Evolutionary conservation across 140 eudicot genomes (phyloP).

Genomic region (Senecio squalidus): DNA sequence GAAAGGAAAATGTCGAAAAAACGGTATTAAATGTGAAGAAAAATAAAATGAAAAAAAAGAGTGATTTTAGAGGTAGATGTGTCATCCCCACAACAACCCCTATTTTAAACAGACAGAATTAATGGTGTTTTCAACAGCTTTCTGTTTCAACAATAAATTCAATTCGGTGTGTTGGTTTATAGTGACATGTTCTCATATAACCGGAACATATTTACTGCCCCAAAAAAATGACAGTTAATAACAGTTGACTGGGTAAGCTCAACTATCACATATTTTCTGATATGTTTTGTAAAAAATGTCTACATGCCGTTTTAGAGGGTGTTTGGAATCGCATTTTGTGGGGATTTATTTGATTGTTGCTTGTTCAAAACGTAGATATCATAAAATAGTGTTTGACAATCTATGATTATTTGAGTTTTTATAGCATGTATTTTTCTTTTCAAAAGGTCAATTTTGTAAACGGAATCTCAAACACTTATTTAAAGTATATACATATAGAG

Average conservation of each 20-base stretch:
- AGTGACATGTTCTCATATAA: not conserved
- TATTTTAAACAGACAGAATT: conserved; percentile 16
- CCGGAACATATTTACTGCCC: not conserved
- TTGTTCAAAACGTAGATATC: not conserved
- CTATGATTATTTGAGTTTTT: no score
- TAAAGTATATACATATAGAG: not conserved
- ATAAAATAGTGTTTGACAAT: not conserved
- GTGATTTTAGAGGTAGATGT: not conserved
- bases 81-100: conserved; percentile 18
- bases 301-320: no score
- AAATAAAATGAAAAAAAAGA: not conserved
- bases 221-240: no score
- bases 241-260: not conserved
- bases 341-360: no score
- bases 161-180: not conserved
- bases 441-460: no score
- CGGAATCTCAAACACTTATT: not conserved
- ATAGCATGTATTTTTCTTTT: no score
- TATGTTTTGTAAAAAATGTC: no score
- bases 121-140: conserved; percentile 18
- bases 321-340: no score
- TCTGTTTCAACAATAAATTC: conserved; percentile 13
- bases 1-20: conserved; percentile 25
- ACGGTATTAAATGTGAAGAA: conserved; percentile 19
- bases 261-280: not conserved